Conservation (phyloP, 1,139 yeast species). For the Zygosaccharomyces pseudobailii region DNA sequence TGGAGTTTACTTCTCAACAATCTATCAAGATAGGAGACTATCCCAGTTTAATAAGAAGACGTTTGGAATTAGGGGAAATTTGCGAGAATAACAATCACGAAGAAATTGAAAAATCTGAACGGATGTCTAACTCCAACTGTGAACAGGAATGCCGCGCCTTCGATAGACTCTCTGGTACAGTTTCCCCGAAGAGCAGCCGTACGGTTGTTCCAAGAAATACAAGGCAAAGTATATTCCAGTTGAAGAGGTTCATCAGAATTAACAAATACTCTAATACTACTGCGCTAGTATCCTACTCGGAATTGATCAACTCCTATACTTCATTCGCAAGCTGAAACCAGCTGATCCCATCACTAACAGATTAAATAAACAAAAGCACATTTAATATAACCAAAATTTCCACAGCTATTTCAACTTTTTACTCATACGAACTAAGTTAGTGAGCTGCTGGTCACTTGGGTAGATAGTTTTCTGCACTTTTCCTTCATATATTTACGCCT, state of each 20-base stretch:
- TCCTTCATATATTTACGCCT: constrained; percentile 24
- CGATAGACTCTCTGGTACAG: not conserved
- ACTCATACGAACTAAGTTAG: not conserved
- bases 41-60: constrained; percentile 14
- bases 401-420: not conserved
- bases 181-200: not conserved
- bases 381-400: not conserved
- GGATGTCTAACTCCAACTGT: not conserved
- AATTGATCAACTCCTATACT: not conserved
- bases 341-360: not conserved
- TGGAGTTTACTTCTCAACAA: constrained; percentile 11
- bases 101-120: not conserved
- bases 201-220: not conserved
- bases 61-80: not conserved
- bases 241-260: constrained; percentile 1
- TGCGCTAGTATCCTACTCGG: constrained; percentile 10
- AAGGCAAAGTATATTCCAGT: not conserved
- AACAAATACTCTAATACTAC: constrained; percentile 1
- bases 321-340: not conserved
- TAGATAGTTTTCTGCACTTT: not conserved
- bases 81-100: not conserved
- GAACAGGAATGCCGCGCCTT: not conserved
- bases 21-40: constrained; percentile 19
- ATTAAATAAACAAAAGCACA: not conserved
- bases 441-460: not conserved